A percentile compares a stretch with the other conserved stretches of the same genome.
Evolutionary conservation across 805 yeast genomes (phyloP).

Genomic region (Yamadazyma endophytica): DNA sequence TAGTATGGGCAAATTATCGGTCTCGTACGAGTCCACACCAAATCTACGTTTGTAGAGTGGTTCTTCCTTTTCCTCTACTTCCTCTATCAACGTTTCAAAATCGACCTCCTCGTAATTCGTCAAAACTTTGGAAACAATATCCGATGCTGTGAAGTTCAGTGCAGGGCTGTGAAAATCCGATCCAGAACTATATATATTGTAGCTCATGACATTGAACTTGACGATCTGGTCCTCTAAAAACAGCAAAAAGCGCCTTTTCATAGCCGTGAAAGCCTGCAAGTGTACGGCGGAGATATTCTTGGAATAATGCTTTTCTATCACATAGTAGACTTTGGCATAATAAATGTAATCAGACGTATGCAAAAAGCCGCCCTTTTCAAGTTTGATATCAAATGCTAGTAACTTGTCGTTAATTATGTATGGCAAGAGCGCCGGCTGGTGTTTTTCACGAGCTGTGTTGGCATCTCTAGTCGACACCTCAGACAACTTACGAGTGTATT

Average conservation of each 20-base stretch:
- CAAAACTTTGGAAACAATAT: slow-evolving; percentile 7
- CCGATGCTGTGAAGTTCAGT: slow-evolving; percentile 8
- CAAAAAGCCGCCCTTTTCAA: slow-evolving; percentile 12
- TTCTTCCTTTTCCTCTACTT: too few relatives aligned
- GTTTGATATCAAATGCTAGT: slow-evolving; percentile 26
- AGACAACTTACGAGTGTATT: slow-evolving; percentile 15
- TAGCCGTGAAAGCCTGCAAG: too few relatives aligned
- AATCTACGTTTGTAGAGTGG: too few relatives aligned
- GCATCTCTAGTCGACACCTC: slow-evolving; percentile 21
- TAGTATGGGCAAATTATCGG: slow-evolving; percentile 20
- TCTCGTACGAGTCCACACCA: too few relatives aligned
- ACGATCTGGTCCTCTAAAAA: slow-evolving; percentile 25
- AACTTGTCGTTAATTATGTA: slow-evolving; percentile 25
- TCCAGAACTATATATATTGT: slow-evolving; percentile 11
- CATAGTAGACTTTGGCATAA: slow-evolving; percentile 31
- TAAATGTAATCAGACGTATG: slow-evolving; percentile 25
- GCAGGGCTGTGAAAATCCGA: slow-evolving; percentile 14
- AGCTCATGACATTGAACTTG: slow-evolving; percentile 14
- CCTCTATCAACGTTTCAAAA: too few relatives aligned
- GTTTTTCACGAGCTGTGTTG: slow-evolving; percentile 1
- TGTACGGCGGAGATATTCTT: too few relatives aligned
- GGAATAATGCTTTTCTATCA: slow-evolving; percentile 21
- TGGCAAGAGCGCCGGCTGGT: slow-evolving; percentile 1
- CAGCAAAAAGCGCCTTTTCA: slow-evolving; percentile 19
- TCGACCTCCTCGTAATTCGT: too few relatives aligned